Conservation (phyloP, 1,284 basidiomycete species). For the Pseudozyma thailandica region DNA sequence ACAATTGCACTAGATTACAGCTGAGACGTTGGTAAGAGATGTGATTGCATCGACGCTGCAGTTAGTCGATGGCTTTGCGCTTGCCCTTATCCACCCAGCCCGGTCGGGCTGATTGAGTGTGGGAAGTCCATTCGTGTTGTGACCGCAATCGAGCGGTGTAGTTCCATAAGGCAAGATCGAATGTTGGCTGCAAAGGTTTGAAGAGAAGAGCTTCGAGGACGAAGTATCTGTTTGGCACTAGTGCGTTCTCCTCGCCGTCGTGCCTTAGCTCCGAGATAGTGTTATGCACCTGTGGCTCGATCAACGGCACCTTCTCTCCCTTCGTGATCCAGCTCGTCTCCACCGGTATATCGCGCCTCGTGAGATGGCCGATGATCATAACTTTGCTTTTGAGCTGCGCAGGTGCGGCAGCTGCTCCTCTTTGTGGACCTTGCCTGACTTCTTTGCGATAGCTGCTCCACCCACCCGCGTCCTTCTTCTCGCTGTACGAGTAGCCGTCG, state of each 20-base stretch:
- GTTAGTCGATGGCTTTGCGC: slow-evolving; percentile 19
- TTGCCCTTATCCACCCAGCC: slow-evolving; percentile 10
- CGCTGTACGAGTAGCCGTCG: not conserved
- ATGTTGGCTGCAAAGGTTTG: slow-evolving; percentile 15
- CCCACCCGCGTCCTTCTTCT: not conserved
- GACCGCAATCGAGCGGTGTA: slow-evolving; percentile 26
- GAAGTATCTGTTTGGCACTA: slow-evolving; percentile 25
- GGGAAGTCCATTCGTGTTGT: slow-evolving; percentile 15
- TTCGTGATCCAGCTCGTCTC: slow-evolving; percentile 2
- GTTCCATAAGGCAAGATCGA: slow-evolving; percentile 36
- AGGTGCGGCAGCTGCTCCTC: not conserved
- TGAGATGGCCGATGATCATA: slow-evolving; percentile 38
- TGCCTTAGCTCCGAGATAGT: not conserved
- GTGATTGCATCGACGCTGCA: not conserved
- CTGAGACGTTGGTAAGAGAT: not conserved
- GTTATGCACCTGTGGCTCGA: not conserved
- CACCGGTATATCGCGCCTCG: not conserved
- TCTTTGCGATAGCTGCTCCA: slow-evolving; percentile 1
- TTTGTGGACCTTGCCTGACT: not conserved
- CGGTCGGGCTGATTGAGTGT: not conserved
- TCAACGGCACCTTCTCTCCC: not conserved
- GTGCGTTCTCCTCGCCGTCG: not conserved
- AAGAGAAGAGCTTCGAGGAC: slow-evolving; percentile 28
- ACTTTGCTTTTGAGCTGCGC: slow-evolving; percentile 20
- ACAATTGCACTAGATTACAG: not conserved